phyloP scores from a whole-genome alignment of 805 yeast genomes.

The Hemisphaericaspora nanyangensis region DNA sequence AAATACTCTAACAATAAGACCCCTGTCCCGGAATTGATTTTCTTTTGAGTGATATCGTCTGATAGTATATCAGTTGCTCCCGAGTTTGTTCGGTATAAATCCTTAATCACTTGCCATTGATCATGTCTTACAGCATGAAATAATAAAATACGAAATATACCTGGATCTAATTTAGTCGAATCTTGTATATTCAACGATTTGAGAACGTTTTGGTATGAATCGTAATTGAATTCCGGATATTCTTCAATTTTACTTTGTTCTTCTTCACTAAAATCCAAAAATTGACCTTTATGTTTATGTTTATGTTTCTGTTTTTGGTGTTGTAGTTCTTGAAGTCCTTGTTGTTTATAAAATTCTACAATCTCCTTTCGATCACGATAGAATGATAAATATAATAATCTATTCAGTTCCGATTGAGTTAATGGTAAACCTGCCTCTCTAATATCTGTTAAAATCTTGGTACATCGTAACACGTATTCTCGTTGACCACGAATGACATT shows the following conservation, averaged over 20 bases:
- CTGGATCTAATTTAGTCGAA: not conserved
- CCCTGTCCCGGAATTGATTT: not conserved
- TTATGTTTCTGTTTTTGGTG: no score
- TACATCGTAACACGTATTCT: conserved; percentile 12
- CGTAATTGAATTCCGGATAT: conserved; percentile 16
- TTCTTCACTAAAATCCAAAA: no score
- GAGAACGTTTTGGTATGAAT: conserved; percentile 16
- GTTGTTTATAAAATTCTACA: conserved; percentile 3
- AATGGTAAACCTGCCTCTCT: conserved; percentile 22
- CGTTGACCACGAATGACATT: not conserved
- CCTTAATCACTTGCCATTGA: conserved; percentile 16
- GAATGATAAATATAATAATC: conserved; percentile 25
- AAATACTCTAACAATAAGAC: conserved; percentile 6
- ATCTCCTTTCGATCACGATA: conserved; percentile 28
- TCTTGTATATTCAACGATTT: conserved; percentile 7
- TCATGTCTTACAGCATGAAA: conserved; percentile 27
- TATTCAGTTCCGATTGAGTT: conserved; percentile 26
- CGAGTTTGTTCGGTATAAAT: no score
- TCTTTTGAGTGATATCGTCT: no score
- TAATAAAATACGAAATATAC: conserved; percentile 13
- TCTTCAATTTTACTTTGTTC: not conserved
- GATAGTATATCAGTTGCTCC: no score
- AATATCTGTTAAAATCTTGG: conserved; percentile 26
- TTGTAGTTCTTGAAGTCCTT: no score
- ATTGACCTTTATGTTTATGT: no score